phyloP scores from a whole-genome alignment of 2,329 filamentous ascomycete genomes.

The Elsinoe fawcettii region DNA sequence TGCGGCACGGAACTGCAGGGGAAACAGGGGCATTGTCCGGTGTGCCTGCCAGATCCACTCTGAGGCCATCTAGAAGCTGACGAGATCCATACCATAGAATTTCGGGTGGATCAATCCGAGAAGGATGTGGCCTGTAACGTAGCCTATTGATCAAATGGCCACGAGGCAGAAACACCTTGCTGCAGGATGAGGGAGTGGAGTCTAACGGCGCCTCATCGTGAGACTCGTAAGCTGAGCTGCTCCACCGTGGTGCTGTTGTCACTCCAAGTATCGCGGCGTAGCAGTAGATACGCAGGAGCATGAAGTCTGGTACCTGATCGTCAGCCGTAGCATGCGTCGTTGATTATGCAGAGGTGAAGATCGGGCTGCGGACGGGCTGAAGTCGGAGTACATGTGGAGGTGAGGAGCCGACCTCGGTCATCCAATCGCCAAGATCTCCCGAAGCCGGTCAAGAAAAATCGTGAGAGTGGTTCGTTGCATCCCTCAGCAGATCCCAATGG shows the following conservation, averaged over 20 bases:
- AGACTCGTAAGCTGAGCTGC: neutral
- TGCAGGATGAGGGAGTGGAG: slow-evolving; percentile 4
- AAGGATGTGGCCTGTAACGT: slow-evolving; percentile 1
- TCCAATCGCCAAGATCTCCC: slow-evolving; percentile 5
- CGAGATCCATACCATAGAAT: neutral
- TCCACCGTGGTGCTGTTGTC: neutral
- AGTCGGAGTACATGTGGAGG: neutral
- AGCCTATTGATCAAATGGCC: neutral
- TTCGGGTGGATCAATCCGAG: neutral
- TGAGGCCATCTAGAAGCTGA: neutral
- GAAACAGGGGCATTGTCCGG: neutral
- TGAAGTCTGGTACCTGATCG: neutral
- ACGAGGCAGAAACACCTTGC: neutral
- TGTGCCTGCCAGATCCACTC: neutral
- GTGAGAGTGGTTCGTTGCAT: neutral
- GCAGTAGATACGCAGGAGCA: neutral
- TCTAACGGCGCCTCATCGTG: neutral
- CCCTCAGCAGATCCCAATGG: slow-evolving; percentile 39
- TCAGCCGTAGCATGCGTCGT: neutral
- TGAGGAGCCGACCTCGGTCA: slow-evolving; percentile 8
- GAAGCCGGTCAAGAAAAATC: slow-evolving; percentile 2
- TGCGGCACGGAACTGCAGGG: slow-evolving; percentile 1
- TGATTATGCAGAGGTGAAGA: neutral
- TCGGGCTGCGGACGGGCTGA: neutral
- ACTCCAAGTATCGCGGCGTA: too few relatives aligned